Conservation (phyloP, 805 yeast genomes). For the Metschnikowia lunata region DNA sequence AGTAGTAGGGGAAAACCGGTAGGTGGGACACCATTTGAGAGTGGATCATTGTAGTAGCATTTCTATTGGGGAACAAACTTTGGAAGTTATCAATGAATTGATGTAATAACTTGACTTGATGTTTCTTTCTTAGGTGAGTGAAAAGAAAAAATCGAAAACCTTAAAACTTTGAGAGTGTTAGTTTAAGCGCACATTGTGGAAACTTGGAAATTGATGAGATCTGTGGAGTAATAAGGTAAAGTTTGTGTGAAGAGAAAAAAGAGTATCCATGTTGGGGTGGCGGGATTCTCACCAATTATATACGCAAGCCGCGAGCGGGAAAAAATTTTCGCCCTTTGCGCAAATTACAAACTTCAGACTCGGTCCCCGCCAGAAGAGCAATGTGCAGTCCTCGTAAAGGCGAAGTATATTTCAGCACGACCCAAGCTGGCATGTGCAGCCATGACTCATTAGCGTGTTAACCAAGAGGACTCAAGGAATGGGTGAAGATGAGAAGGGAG, state of each 20-base stretch:
- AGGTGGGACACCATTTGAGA: slow-evolving; percentile 33
- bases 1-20: slow-evolving; percentile 15
- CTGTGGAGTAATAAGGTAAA: slow-evolving; percentile 12
- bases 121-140: slow-evolving; percentile 13
- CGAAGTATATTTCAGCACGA: too few relatives aligned
- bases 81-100: slow-evolving; percentile 23
- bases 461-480: too few relatives aligned
- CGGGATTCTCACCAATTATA: slow-evolving; percentile 8
- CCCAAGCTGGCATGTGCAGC: too few relatives aligned
- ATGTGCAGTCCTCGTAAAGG: neutral
- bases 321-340: slow-evolving; percentile 14
- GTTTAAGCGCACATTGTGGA: slow-evolving; percentile 37
- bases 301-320: slow-evolving; percentile 2
- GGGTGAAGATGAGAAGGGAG: too few relatives aligned
- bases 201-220: slow-evolving; percentile 5
- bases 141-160: slow-evolving; percentile 19
- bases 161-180: slow-evolving; percentile 16
- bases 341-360: neutral
- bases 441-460: too few relatives aligned
- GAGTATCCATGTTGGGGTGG: slow-evolving; percentile 1
- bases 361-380: slow-evolving; percentile 6
- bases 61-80: slow-evolving; percentile 18
- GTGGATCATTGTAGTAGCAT: slow-evolving; percentile 33
- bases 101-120: slow-evolving; percentile 17
- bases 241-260: slow-evolving; percentile 4